phyloP scores from a whole-genome alignment of 306 rosid genomes.

The Vicia faba region DNA sequence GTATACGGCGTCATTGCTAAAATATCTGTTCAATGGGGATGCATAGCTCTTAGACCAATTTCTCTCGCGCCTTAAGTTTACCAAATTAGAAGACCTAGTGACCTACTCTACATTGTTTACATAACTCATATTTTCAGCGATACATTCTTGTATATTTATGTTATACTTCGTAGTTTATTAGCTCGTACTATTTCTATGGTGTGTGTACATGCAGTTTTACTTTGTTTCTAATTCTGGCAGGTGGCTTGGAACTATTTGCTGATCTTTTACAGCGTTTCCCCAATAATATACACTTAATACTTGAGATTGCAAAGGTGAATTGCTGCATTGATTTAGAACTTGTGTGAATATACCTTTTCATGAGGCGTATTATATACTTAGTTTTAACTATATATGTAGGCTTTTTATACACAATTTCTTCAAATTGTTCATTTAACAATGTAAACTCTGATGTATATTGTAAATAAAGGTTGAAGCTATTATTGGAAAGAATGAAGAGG shows the following conservation, averaged over 20 bases:
- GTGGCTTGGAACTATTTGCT: conserved; percentile 83
- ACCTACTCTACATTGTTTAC: conserved; percentile 11
- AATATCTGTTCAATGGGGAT: conserved; percentile 26
- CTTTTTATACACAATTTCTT: conserved; percentile 19
- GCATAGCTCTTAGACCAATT: conserved; percentile 19
- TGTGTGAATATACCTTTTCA: conserved; percentile 19
- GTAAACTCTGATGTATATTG: conserved; percentile 33
- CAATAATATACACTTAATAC: conserved; percentile 79
- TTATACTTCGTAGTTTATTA: conserved; percentile 3
- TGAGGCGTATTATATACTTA: conserved; percentile 18
- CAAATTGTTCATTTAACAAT: conserved; percentile 25
- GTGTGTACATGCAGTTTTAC: conserved; percentile 30
- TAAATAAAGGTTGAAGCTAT: conserved; percentile 88
- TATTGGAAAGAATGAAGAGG: conserved; percentile 95
- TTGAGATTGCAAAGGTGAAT: conserved; percentile 94
- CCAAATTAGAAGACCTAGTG: not conserved
- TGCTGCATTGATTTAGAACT: conserved; percentile 33
- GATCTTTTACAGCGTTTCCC: conserved; percentile 98
- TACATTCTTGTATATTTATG: not conserved
- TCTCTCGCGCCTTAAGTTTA: not conserved
- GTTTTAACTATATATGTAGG: not conserved
- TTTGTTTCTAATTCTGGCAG: conserved; percentile 51
- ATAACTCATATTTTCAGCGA: conserved; percentile 9
- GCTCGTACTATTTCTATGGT: conserved; percentile 21
- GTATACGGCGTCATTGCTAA: conserved; percentile 21